Conservation (phyloP, 495 filamentous ascomycete genomes). For the Oidiodendron maius region DNA sequence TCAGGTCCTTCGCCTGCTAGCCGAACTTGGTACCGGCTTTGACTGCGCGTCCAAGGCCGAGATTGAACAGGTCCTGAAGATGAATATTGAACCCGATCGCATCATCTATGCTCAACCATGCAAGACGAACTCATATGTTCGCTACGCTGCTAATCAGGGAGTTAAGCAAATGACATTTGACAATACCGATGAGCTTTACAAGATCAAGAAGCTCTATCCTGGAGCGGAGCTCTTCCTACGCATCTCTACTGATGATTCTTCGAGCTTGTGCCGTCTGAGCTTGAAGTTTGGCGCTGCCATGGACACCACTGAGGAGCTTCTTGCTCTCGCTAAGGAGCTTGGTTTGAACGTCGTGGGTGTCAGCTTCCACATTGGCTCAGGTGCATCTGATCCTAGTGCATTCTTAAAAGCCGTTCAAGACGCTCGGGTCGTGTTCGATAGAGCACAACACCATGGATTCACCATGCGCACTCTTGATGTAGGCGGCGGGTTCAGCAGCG, state of each 20-base stretch:
- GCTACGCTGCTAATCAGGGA: constrained; percentile 72
- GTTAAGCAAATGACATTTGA: constrained; percentile 99
- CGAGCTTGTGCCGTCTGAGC: constrained; percentile 87
- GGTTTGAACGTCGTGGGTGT: constrained; percentile 94
- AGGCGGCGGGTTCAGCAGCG: constrained; percentile 83
- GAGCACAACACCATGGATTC: constrained; percentile 72
- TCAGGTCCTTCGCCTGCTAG: constrained; percentile 80
- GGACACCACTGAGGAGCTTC: constrained; percentile 69
- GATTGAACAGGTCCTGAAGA: constrained; percentile 81
- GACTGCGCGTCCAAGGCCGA: constrained; percentile 97
- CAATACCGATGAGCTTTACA: constrained; percentile 95
- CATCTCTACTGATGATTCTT: constrained; percentile 93
- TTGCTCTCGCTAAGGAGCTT: constrained; percentile 77
- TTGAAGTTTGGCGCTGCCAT: constrained; percentile 93
- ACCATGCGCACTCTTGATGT: constrained; percentile 85
- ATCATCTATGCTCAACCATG: constrained; percentile 99
- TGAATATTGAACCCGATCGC: constrained; percentile 81
- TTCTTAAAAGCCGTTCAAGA: constrained; percentile 88
- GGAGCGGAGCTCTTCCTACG: constrained; percentile 87
- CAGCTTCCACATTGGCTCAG: constrained; percentile 96
- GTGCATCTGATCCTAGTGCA: constrained; percentile 81
- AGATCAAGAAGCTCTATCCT: constrained; percentile 87
- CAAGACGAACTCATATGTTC: constrained; percentile 97
- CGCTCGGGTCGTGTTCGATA: constrained; percentile 83
- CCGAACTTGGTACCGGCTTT: constrained; percentile 86